Evolutionary conservation across 257 asterid species (phyloP), one percentile per base, ranked within the genome.

Genomic region (Solanum dulcamara): DNA sequence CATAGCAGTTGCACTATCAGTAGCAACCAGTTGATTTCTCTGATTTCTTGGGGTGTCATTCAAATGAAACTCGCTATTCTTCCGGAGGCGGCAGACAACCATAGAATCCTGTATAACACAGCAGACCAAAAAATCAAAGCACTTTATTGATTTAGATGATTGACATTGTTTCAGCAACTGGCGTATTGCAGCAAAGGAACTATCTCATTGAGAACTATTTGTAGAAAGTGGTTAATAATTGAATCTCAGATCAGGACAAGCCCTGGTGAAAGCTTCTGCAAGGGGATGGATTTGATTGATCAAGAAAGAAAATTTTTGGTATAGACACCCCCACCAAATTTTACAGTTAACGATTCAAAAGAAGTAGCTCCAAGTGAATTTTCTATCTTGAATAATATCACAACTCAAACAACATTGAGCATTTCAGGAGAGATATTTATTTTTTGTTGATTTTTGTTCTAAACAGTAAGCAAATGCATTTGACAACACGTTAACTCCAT

Each of bases 31-130:
- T 57, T 80, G 77, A 85, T 86, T 89, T 68, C 80, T 59, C 37
- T 55, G 86, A 51, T 74, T 89, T 60, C 85, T 84, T 8, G 86
- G 80, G 6, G 83, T 84, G 33, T 87, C 93, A 68, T 91, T 91
- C 44, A 93, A 70, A 77, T 88, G 92, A 86, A 94, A 93, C 7
- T 94, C 97, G 1, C 55, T 87, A 86, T 94, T 96, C 91, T 91
- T 96, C 44, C 95, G 85, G 13, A 96, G 91, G 57, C 99, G 97
- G 81, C 99, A 96, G 20, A 96, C 91, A 22, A 95, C 97, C 95
- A 92, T 92, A 8, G 87, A 88, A 82, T 94, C 98, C 99, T 96
- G 85, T 44, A 70, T 30, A 28, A 30, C 83, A 79, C 64, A 79
- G 13, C 83, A 48, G 64, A 79, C 64, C 83, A 48, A 46, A 48